Conservation (phyloP, 139 green algal genomes). For the Closterium sp. region DNA sequence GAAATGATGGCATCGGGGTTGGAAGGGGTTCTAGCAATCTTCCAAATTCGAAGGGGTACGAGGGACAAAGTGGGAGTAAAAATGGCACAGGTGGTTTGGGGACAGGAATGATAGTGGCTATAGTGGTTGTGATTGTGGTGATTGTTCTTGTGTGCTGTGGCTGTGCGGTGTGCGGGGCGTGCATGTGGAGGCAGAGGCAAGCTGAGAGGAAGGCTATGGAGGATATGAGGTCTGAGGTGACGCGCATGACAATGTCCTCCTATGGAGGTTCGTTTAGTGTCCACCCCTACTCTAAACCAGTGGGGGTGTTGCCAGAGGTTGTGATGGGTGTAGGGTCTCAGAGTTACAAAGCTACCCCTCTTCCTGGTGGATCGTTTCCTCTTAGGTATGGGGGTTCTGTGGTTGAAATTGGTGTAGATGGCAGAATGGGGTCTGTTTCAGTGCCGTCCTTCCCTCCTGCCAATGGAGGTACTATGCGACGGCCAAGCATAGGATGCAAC, state of each 20-base stretch:
- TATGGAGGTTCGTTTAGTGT: neutral
- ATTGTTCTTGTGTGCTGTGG: neutral
- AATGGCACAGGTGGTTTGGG: neutral
- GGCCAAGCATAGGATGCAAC: neutral
- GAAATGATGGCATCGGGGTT: neutral
- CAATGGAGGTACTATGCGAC: neutral
- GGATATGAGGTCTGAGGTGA: neutral
- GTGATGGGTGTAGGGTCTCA: neutral
- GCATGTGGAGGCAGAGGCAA: neutral
- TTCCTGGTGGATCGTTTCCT: too few species aligned
- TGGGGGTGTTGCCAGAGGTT: neutral
- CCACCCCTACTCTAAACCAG: neutral
- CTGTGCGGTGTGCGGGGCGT: neutral
- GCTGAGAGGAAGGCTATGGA: neutral
- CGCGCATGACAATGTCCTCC: neutral
- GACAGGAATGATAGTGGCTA: neutral
- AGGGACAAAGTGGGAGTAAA: neutral
- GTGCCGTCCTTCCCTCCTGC: neutral
- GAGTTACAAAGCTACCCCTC: too few species aligned
- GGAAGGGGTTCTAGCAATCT: neutral
- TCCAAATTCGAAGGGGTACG: neutral
- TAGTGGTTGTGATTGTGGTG: neutral
- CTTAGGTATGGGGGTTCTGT: neutral
- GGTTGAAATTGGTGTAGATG: neutral
- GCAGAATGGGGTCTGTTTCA: neutral